phyloP scores from a whole-genome alignment of 2,329 filamentous ascomycete species.

The Magnaporthiopsis incrustans region DNA sequence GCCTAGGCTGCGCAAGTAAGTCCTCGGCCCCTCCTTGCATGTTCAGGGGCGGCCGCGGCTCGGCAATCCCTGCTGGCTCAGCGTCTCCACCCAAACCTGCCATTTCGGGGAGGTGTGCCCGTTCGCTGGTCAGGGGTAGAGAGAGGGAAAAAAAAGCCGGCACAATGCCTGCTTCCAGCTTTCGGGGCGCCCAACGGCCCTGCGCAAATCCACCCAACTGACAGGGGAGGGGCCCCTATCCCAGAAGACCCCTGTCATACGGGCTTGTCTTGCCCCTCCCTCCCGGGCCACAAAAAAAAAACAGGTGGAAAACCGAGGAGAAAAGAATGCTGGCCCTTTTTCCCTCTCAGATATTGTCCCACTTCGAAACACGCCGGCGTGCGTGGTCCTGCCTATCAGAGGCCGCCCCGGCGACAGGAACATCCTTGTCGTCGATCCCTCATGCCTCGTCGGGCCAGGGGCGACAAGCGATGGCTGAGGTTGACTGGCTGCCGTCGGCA shows the following conservation, averaged over 20 bases:
- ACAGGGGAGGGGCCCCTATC: conserved; percentile 11
- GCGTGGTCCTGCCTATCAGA: conserved; percentile 22
- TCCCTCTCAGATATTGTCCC: conserved; percentile 17
- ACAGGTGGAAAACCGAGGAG: conserved; percentile 1
- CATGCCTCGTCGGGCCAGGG: conserved; percentile 30
- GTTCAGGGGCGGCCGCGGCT: background rate
- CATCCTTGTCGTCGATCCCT: conserved; percentile 24
- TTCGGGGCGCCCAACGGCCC: background rate
- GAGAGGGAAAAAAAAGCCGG: no score
- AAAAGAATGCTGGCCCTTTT: conserved; percentile 10
- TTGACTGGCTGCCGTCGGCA: conserved; percentile 20
- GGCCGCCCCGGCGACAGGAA: conserved; percentile 8
- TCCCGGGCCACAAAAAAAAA: background rate
- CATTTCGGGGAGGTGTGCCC: background rate
- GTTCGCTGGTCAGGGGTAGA: background rate
- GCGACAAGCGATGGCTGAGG: conserved; percentile 25
- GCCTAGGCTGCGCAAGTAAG: background rate
- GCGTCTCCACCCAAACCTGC: no score
- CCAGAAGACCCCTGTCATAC: conserved; percentile 7
- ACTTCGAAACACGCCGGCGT: conserved; percentile 26
- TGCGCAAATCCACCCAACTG: background rate
- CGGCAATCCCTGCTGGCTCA: background rate
- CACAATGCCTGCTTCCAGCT: background rate
- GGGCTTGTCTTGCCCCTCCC: conserved; percentile 9
- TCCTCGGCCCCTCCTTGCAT: background rate